Percentiles rank a stretch among this genome's conserved stretches.
These are phyloP conservation scores for Phialocephala sp. DNA, from an alignment of 2,329 filamentous ascomycete genomes.

Conservation along the genomic window DNA sequence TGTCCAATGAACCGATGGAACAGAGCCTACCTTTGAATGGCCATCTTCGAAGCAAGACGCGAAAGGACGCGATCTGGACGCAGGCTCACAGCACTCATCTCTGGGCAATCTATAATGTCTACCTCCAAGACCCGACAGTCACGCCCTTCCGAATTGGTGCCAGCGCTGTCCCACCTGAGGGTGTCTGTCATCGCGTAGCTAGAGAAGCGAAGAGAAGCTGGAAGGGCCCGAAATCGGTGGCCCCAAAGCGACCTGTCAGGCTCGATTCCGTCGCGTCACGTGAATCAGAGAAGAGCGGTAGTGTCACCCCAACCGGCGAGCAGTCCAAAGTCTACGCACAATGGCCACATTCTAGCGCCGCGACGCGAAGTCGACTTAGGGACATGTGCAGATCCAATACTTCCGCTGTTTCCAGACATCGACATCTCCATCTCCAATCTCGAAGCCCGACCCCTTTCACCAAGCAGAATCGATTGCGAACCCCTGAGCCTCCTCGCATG, in stretches of 20 bases:
- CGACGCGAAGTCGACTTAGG: slow-evolving; percentile 65
- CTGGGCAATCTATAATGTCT: slow-evolving; percentile 69
- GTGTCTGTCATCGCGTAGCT: slow-evolving; percentile 69
- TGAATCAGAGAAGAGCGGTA: slow-evolving; percentile 53
- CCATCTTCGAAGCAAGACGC: slow-evolving; percentile 39
- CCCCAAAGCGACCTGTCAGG: slow-evolving; percentile 19
- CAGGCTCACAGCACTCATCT: slow-evolving; percentile 69
- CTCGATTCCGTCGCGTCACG: slow-evolving; percentile 24
- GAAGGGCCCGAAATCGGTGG: slow-evolving; percentile 60
- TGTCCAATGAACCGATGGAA: slow-evolving; percentile 17
- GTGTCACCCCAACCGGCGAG: slow-evolving; percentile 60
- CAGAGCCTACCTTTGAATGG: slow-evolving; percentile 31
- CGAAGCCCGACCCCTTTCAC: slow-evolving; percentile 62
- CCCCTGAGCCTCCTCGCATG: slow-evolving; percentile 49
- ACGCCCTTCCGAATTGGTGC: slow-evolving; percentile 69
- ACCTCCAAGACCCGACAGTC: slow-evolving; percentile 70
- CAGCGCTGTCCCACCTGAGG: slow-evolving; percentile 67
- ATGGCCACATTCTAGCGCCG: slow-evolving; percentile 70
- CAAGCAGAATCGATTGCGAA: slow-evolving; percentile 56
- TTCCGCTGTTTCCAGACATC: slow-evolving; percentile 50
- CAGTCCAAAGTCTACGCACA: slow-evolving; percentile 53
- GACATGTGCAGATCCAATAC: slow-evolving; percentile 64
- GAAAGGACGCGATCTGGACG: slow-evolving; percentile 61
- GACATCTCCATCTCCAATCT: slow-evolving; percentile 53
- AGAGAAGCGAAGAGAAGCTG: slow-evolving; percentile 69